Conservation (phyloP, 768 basidiomycete species). For the Tricholoma sp. region DNA sequence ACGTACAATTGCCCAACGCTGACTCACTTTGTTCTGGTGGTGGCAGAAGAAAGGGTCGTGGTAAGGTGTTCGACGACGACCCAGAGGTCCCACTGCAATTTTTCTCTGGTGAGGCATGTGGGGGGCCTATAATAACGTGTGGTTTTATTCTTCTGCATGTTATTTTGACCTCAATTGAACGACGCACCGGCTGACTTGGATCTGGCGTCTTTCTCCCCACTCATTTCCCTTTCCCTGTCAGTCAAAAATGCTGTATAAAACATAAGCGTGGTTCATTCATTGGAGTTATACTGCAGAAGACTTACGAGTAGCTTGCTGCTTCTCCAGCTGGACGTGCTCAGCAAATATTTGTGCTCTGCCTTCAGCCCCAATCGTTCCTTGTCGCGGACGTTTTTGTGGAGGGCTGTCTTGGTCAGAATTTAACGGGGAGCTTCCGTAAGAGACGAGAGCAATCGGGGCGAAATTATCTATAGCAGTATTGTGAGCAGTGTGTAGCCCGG, state of each 20-base stretch:
- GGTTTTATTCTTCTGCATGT: not conserved
- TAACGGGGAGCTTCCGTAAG: not conserved
- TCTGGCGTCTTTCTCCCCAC: not conserved
- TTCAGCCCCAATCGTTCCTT: constrained; percentile 1
- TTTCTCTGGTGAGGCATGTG: not conserved
- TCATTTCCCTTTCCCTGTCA: not conserved
- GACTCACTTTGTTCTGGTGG: not conserved
- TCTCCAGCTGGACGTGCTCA: not conserved
- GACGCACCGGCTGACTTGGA: not conserved
- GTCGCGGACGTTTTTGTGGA: not conserved
- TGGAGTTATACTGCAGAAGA: not conserved
- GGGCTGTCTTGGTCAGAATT: not conserved
- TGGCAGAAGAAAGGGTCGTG: not conserved
- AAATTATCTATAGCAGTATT: not conserved
- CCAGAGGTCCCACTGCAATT: not conserved
- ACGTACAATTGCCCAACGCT: not conserved
- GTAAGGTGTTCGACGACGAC: not conserved
- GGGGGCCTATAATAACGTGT: not conserved
- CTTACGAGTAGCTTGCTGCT: not conserved
- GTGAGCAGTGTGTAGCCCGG: not conserved
- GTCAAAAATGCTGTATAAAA: not conserved
- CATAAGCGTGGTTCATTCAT: not conserved
- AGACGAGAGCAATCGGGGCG: not conserved
- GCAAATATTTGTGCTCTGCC: not conserved
- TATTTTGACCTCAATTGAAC: not conserved